Evolutionary conservation across 2,329 filamentous ascomycete genomes (phyloP).

Genomic region (Xylariaceae sp.): DNA sequence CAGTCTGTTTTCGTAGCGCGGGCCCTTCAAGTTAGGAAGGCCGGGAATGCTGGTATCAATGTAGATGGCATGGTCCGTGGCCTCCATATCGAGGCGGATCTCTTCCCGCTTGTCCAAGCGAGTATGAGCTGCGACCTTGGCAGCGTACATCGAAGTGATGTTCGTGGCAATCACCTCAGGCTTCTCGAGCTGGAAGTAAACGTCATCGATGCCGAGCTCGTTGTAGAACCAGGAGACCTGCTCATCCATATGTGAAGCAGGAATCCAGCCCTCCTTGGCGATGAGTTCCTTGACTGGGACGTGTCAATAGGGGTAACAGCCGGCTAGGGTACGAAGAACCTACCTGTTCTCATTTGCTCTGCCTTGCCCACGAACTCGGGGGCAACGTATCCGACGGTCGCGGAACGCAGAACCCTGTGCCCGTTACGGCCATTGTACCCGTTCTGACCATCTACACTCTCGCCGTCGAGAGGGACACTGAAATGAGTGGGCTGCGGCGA

Average conservation of each 20-base stretch:
- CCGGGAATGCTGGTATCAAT: constrained; percentile 96
- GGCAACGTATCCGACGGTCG: constrained; percentile 89
- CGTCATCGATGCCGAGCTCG: constrained; percentile 94
- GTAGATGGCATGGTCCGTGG: constrained; percentile 90
- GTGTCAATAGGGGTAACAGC: constrained; percentile 15
- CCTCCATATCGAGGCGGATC: constrained; percentile 94
- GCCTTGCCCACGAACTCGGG: constrained; percentile 90
- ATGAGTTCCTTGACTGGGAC: constrained; percentile 71
- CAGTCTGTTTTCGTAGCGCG: constrained; percentile 88
- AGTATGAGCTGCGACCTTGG: constrained; percentile 90
- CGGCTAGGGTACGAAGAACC: constrained; percentile 27
- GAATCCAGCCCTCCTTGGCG: constrained; percentile 77
- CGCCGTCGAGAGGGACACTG: constrained; percentile 54
- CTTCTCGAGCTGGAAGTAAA: constrained; percentile 91
- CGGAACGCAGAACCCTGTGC: constrained; percentile 74
- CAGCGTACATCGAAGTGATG: constrained; percentile 93
- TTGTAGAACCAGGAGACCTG: constrained; percentile 98
- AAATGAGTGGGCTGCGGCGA: constrained; percentile 87
- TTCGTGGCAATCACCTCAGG: constrained; percentile 85
- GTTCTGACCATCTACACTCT: constrained; percentile 23
- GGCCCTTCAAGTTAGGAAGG: constrained; percentile 67
- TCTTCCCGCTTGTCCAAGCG: constrained; percentile 91
- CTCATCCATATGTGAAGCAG: constrained; percentile 70
- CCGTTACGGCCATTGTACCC: constrained; percentile 46
- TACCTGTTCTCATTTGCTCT: constrained; percentile 80